These are phyloP conservation scores for Tripterygium wilfordii DNA, from an alignment of 177 flowering plant genomes.

Conservation along the genomic window DNA sequence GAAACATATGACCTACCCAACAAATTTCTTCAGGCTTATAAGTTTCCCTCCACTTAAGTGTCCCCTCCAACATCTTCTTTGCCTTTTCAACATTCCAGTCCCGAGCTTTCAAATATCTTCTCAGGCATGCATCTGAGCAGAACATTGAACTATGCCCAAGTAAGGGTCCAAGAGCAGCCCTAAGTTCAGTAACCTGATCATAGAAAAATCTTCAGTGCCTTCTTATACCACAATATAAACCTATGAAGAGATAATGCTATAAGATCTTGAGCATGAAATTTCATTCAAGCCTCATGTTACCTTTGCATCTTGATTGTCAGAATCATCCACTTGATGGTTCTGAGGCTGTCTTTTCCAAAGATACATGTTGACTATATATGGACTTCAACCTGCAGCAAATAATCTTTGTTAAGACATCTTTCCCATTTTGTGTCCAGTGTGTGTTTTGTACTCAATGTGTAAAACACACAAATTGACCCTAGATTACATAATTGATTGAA, in stretches of 20 bases:
- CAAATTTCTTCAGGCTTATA: constrained; percentile 60
- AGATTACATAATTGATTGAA: too few species aligned
- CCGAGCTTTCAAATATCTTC: constrained; percentile 47
- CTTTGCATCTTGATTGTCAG: constrained; percentile 31
- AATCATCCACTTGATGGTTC: constrained; percentile 21
- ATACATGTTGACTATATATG: constrained; percentile 25
- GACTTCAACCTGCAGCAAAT: constrained; percentile 5
- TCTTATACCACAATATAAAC: not conserved
- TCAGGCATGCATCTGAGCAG: constrained; percentile 47
- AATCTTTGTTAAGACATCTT: constrained; percentile 5
- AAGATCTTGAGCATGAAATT: too few species aligned
- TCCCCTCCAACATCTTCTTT: constrained; percentile 47
- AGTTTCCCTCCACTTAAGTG: constrained; percentile 45
- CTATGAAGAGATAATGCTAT: not conserved
- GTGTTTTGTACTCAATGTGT: too few species aligned
- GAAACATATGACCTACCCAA: constrained; percentile 29
- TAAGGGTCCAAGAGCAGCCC: constrained; percentile 39
- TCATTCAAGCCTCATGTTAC: constrained; percentile 11
- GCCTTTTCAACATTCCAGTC: constrained; percentile 50
- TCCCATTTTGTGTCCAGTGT: too few species aligned
- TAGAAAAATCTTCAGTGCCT: not conserved
- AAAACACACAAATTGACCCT: too few species aligned
- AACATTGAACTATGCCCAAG: constrained; percentile 30
- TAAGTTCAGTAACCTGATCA: constrained; percentile 36
- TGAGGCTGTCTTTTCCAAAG: constrained; percentile 28